phyloP scores from a whole-genome alignment of 2,329 filamentous ascomycete species.

The Alternaria solani region DNA sequence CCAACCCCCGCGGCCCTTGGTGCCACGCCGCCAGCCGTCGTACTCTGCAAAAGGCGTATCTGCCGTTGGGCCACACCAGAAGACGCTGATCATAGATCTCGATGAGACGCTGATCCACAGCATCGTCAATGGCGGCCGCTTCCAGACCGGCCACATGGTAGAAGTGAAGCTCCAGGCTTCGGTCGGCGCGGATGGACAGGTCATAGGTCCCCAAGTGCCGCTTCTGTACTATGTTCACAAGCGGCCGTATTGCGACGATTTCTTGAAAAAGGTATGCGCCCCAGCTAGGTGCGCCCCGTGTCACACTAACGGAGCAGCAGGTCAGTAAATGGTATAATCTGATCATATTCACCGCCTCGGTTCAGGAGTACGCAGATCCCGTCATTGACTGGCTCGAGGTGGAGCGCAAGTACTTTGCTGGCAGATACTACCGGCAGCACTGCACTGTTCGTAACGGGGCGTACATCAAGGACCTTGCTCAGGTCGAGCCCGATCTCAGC shows the following conservation, averaged over 20 bases:
- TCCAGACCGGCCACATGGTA: slow-evolving; percentile 98
- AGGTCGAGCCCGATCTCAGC: slow-evolving; percentile 94
- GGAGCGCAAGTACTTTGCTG: slow-evolving; percentile 95
- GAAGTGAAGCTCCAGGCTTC: slow-evolving; percentile 86
- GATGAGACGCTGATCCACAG: slow-evolving; percentile 98
- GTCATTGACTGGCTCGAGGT: slow-evolving; percentile 99
- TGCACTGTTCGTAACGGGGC: slow-evolving; percentile 95
- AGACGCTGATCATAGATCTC: slow-evolving; percentile 93
- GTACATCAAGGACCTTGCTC: slow-evolving; percentile 97
- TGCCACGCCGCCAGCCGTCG: slow-evolving; percentile 88
- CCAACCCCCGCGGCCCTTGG: slow-evolving; percentile 85
- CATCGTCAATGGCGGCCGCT: slow-evolving; percentile 93
- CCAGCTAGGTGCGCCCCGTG: slow-evolving; percentile 1
- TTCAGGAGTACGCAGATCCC: slow-evolving; percentile 97
- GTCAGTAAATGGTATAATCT: slow-evolving; percentile 98
- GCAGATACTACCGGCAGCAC: slow-evolving; percentile 93
- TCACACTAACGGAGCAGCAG: slow-evolving; percentile 52
- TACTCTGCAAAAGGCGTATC: slow-evolving; percentile 65
- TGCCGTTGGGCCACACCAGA: slow-evolving; percentile 64
- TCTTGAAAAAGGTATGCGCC: slow-evolving; percentile 76
- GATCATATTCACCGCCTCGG: slow-evolving; percentile 94
- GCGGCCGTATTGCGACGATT: slow-evolving; percentile 95
- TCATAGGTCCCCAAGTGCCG: slow-evolving; percentile 85
- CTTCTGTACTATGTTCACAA: slow-evolving; percentile 99
- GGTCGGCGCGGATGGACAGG: slow-evolving; percentile 72